Evolutionary conservation across 2,329 filamentous ascomycete genomes (phyloP).

Genomic region (Sporothrix variecibatus): DNA sequence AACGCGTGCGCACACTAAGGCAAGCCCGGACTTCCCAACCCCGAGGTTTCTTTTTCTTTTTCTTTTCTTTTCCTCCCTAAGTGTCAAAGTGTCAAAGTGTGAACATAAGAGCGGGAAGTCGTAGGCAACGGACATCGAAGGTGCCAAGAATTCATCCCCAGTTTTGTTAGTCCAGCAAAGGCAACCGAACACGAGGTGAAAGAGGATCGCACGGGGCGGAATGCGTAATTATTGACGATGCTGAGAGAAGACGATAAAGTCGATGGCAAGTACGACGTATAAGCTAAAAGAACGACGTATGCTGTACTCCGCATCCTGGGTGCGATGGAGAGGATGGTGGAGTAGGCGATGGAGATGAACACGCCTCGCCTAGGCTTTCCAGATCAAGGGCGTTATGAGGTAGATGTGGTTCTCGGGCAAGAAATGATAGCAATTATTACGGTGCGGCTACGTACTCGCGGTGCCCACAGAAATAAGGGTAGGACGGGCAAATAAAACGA

Average conservation of each 20-base stretch:
- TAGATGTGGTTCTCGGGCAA: neutral
- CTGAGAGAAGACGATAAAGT: neutral
- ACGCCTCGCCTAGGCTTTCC: neutral
- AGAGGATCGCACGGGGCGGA: neutral
- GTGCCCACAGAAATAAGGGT: neutral
- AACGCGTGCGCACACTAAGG: neutral
- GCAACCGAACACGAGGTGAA: neutral
- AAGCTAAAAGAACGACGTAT: neutral
- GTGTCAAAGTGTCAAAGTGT: neutral
- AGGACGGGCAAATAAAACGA: neutral
- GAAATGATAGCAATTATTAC: neutral
- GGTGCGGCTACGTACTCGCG: neutral
- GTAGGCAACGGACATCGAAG: neutral
- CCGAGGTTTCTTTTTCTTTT: neutral
- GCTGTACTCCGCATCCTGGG: neutral
- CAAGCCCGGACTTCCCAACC: neutral
- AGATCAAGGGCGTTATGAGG: slow-evolving; percentile 1
- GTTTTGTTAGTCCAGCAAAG: neutral
- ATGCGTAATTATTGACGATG: slow-evolving; percentile 4
- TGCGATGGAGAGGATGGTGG: neutral
- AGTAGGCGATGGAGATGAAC: neutral
- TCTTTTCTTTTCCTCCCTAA: too few relatives aligned
- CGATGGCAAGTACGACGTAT: neutral
- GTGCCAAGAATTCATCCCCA: neutral
- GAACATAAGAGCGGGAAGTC: neutral